Evolutionary conservation across 2,329 filamentous ascomycete genomes (phyloP).

Genomic region (Sordariomycetes sp.): DNA sequence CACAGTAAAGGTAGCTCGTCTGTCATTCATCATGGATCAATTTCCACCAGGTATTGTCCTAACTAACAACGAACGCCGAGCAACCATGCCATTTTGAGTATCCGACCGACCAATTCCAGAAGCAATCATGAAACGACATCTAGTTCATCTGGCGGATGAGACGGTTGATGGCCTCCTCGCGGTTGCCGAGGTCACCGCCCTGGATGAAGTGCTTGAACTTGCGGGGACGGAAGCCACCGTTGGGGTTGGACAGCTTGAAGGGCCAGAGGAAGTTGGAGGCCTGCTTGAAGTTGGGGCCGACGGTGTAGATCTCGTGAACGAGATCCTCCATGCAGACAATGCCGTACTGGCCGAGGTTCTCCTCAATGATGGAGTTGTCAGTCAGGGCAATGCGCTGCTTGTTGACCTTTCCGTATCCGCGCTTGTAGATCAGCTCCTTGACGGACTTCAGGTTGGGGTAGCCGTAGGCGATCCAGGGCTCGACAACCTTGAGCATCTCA

Average conservation of each 20-base stretch:
- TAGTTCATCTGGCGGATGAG: slow-evolving; percentile 99
- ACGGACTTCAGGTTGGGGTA: slow-evolving; percentile 99
- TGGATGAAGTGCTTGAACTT: slow-evolving; percentile 99
- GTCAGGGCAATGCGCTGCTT: slow-evolving; percentile 96
- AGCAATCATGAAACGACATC: slow-evolving; percentile 12
- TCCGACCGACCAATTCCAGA: slow-evolving; percentile 10
- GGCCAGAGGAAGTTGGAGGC: slow-evolving; percentile 99
- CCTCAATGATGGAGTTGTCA: slow-evolving; percentile 96
- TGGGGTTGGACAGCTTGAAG: slow-evolving; percentile 99
- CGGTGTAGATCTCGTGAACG: slow-evolving; percentile 98
- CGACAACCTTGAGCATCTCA: slow-evolving; percentile 96
- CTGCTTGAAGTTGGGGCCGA: slow-evolving; percentile 99
- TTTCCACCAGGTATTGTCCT: slow-evolving; percentile 19
- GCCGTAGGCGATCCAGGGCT: slow-evolving; percentile 98
- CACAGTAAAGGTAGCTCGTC: slow-evolving; percentile 21
- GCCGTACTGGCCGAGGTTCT: slow-evolving; percentile 93
- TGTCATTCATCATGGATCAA: slow-evolving; percentile 32
- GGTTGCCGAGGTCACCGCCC: slow-evolving; percentile 97
- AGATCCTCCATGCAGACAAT: slow-evolving; percentile 99
- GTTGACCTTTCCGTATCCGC: slow-evolving; percentile 97
- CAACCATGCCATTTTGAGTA: slow-evolving; percentile 22
- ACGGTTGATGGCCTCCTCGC: slow-evolving; percentile 95
- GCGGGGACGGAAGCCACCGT: slow-evolving; percentile 85
- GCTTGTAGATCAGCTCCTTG: slow-evolving; percentile 99
- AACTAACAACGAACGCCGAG: slow-evolving; percentile 31